These are phyloP conservation scores for Dipteronia dyeriana DNA, from an alignment of 345 rosid species.

Conservation along the genomic window DNA sequence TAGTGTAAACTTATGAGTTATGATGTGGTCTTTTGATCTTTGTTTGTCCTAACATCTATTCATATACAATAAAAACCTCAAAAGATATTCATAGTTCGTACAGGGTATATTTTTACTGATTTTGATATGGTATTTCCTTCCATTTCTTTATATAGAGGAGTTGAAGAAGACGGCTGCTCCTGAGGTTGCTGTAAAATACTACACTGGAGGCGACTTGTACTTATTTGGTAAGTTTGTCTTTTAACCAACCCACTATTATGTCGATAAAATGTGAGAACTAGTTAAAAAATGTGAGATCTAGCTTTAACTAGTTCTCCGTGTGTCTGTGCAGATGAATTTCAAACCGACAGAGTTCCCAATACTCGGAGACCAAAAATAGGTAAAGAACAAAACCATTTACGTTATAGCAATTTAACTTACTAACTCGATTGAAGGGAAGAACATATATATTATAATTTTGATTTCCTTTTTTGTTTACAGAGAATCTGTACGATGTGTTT, in stretches of 20 bases:
- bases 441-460: neutral
- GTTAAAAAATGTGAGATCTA: neutral
- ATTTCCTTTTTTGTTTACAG: conserved; percentile 35
- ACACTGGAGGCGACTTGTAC: conserved; percentile 86
- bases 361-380: conserved; percentile 96
- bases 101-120: neutral
- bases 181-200: conserved; percentile 83
- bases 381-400: conserved; percentile 17
- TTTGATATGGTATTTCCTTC: conserved; percentile 11
- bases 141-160: conserved; percentile 50
- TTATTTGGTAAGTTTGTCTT: conserved; percentile 68
- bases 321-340: conserved; percentile 80
- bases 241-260: neutral
- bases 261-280: no score
- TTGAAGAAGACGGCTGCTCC: conserved; percentile 90
- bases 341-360: conserved; percentile 78
- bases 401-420: neutral
- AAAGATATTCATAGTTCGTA: neutral
- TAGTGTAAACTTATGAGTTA: no score
- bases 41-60: no score
- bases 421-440: neutral
- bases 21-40: no score
- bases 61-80: no score
- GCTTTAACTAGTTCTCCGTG: conserved; percentile 11
- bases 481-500: conserved; percentile 88